These are phyloP conservation scores for Liriodendron chinense DNA, from an alignment of 164 flowering plant genomes.

Conservation along the genomic window DNA sequence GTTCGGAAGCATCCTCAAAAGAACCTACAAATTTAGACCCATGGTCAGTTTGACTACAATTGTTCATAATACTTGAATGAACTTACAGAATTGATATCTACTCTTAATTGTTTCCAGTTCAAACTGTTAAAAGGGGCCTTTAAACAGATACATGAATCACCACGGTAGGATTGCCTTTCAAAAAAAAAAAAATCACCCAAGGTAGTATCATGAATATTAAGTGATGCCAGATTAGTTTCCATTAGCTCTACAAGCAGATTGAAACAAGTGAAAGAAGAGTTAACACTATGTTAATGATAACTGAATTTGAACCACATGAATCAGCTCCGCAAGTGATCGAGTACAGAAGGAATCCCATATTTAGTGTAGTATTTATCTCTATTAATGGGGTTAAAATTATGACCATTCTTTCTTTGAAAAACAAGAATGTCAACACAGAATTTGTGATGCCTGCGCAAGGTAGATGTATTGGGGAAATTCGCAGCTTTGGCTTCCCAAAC, in stretches of 20 bases:
- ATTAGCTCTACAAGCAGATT: not conserved
- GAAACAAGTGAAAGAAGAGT: not conserved
- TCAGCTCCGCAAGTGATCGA: not conserved
- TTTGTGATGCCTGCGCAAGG: too few species aligned
- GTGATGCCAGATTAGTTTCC: not conserved
- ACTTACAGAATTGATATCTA: not conserved
- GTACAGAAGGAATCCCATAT: not conserved
- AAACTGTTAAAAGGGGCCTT: not conserved
- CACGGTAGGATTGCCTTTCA: not conserved
- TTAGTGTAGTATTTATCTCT: not conserved
- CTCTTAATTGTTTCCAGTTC: not conserved
- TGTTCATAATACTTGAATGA: not conserved
- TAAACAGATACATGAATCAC: not conserved
- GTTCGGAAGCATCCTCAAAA: slow-evolving; percentile 86
- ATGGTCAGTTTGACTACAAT: slow-evolving; percentile 10
- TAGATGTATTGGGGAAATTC: too few species aligned
- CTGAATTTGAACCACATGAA: not conserved
- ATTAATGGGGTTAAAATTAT: too few species aligned
- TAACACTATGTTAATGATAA: not conserved
- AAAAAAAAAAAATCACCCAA: not conserved
- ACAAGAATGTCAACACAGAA: too few species aligned
- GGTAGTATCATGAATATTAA: not conserved
- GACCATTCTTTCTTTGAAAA: too few species aligned
- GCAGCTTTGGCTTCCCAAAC: too few species aligned
- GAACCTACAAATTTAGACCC: slow-evolving; percentile 56